A percentile compares a stretch with the other conserved stretches of the same genome.
Conservation (phyloP, 805 yeast genomes). For the Teunomyces gatunensis region DNA sequence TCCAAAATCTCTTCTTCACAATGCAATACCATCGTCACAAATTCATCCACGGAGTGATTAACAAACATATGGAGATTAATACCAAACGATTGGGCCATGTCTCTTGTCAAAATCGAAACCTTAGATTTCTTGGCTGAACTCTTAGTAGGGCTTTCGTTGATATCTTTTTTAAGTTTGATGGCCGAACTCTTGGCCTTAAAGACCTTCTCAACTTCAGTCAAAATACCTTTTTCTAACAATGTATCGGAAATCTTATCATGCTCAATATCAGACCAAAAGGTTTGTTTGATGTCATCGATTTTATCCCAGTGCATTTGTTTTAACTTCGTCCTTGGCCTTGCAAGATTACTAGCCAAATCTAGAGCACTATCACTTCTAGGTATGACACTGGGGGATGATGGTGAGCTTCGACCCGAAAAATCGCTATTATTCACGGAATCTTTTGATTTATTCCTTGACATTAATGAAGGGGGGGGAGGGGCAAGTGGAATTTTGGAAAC, state of each 20-base stretch:
- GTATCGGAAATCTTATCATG: constrained; percentile 59
- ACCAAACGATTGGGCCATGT: constrained; percentile 91
- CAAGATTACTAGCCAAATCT: not conserved
- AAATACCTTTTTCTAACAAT: constrained; percentile 71
- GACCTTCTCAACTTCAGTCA: constrained; percentile 78
- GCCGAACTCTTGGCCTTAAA: constrained; percentile 76
- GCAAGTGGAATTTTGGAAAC: not conserved
- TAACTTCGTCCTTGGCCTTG: constrained; percentile 67
- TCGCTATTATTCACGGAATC: not conserved
- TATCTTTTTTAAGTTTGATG: constrained; percentile 34
- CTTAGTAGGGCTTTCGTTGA: constrained; percentile 3
- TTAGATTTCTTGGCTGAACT: constrained; percentile 35
- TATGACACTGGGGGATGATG: not conserved
- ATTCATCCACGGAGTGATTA: constrained; percentile 55
- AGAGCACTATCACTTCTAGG: not conserved
- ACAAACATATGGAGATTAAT: constrained; percentile 84
- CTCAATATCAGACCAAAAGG: constrained; percentile 78
- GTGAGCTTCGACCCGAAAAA: not conserved
- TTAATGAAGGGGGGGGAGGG: not conserved
- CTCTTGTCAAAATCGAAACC: constrained; percentile 72
- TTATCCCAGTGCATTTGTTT: constrained; percentile 98
- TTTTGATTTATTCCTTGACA: not conserved
- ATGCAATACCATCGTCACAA: constrained; percentile 66
- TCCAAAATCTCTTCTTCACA: constrained; percentile 74
- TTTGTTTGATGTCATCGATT: constrained; percentile 75